Evolutionary conservation across 1,284 basidiomycete genomes (phyloP).

Genomic region (Fomitopsis schrenkii): DNA sequence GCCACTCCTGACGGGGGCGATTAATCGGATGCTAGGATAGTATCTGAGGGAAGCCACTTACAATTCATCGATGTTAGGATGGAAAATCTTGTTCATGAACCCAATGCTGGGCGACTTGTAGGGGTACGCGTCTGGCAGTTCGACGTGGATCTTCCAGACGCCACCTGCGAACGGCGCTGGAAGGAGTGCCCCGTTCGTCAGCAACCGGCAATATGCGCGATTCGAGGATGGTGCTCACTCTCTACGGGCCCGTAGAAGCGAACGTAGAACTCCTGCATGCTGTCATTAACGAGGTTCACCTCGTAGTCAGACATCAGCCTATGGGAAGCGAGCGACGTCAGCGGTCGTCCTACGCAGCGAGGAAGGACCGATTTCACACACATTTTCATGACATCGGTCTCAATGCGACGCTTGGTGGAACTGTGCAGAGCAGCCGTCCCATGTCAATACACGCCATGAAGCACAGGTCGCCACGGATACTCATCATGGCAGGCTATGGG

Average conservation of each 20-base stretch:
- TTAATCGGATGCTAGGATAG: background rate
- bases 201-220: background rate
- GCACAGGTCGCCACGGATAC: constrained; percentile 14
- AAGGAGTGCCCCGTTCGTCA: background rate
- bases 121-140: constrained; percentile 98
- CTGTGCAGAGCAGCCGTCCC: constrained; percentile 35
- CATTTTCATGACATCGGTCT: constrained; percentile 99
- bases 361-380: constrained; percentile 47
- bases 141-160: constrained; percentile 99
- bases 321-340: constrained; percentile 5
- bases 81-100: constrained; percentile 99
- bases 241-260: constrained; percentile 92
- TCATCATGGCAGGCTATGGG: constrained; percentile 27
- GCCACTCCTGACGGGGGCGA: constrained; percentile 61
- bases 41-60: constrained; percentile 33
- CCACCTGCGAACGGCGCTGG: constrained; percentile 93
- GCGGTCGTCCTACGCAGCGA: background rate
- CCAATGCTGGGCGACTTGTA: constrained; percentile 99
- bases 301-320: constrained; percentile 98
- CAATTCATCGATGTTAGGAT: constrained; percentile 98
- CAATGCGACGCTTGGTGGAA: constrained; percentile 89
- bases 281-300: constrained; percentile 96
- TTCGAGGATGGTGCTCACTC: constrained; percentile 56
- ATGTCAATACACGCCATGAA: constrained; percentile 13
- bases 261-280: constrained; percentile 98